These are phyloP conservation scores for Vararia minispora DNA, from an alignment of 768 basidiomycete species.

Conservation along the genomic window DNA sequence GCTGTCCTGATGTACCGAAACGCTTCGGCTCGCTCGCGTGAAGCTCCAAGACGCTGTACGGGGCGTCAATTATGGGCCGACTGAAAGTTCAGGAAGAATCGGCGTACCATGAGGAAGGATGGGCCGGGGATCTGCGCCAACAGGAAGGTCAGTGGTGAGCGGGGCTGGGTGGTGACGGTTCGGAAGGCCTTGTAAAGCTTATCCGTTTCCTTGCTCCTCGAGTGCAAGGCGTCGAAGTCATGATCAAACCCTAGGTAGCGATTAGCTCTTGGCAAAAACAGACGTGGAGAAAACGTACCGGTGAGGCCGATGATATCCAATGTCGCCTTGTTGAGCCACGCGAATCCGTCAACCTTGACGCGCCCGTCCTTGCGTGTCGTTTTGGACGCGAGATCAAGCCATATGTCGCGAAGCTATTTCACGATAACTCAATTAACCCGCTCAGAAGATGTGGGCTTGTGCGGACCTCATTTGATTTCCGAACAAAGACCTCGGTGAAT, in stretches of 20 bases:
- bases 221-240: not conserved
- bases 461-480: slow-evolving; percentile 14
- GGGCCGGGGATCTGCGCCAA: too few species aligned
- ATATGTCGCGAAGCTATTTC: slow-evolving; percentile 22
- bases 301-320: not conserved
- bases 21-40: too few species aligned
- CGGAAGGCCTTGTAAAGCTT: slow-evolving; percentile 25
- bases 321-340: slow-evolving; percentile 1
- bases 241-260: slow-evolving; percentile 2
- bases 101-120: not conserved
- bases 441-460: not conserved
- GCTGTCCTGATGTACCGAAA: too few species aligned
- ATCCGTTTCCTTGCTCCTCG: slow-evolving; percentile 13
- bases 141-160: too few species aligned
- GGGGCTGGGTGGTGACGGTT: too few species aligned
- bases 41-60: too few species aligned
- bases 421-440: too few species aligned
- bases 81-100: too few species aligned
- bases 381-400: slow-evolving; percentile 10
- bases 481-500: slow-evolving; percentile 14
- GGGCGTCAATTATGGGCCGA: too few species aligned
- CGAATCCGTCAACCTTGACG: not conserved
- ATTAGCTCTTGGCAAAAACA: too few species aligned
- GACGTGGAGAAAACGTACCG: too few species aligned
- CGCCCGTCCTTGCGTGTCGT: slow-evolving; percentile 6